A percentile compares a stretch with the other conserved stretches of the same genome.
Evolutionary conservation across 2,329 filamentous ascomycete genomes (phyloP).

Genomic region (Parastagonospora avenae): DNA sequence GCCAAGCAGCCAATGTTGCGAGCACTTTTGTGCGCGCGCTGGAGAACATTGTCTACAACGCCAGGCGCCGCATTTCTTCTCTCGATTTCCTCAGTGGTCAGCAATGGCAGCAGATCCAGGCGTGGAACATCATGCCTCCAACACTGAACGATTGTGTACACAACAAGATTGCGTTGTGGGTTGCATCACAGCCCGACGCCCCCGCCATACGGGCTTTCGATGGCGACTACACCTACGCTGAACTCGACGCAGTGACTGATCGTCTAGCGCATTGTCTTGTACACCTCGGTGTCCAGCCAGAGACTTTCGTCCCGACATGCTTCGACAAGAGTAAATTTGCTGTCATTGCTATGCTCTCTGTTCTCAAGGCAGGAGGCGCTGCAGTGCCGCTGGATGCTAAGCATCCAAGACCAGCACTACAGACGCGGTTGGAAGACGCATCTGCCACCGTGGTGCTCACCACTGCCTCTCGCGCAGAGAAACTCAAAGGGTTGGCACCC

Average conservation of each 20-base stretch:
- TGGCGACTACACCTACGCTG: constrained; percentile 38
- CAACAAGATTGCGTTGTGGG: constrained; percentile 31
- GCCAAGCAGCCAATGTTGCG: constrained; percentile 38
- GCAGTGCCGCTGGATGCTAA: constrained; percentile 45
- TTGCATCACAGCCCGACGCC: constrained; percentile 29
- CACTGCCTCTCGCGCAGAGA: constrained; percentile 42
- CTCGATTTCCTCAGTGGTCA: constrained; percentile 48
- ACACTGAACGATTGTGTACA: constrained; percentile 40
- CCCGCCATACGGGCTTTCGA: constrained; percentile 42
- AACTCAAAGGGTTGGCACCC: constrained; percentile 50
- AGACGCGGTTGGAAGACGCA: constrained; percentile 48
- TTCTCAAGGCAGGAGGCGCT: constrained; percentile 47
- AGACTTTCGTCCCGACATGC: constrained; percentile 43
- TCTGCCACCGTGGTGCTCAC: constrained; percentile 48
- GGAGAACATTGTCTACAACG: constrained; percentile 45
- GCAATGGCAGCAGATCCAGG: constrained; percentile 36
- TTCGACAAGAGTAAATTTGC: constrained; percentile 48
- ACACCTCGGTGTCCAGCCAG: constrained; percentile 36
- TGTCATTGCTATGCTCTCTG: constrained; percentile 45
- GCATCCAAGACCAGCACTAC: constrained; percentile 41
- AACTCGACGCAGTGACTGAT: constrained; percentile 32
- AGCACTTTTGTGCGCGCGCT: constrained; percentile 36
- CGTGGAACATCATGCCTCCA: constrained; percentile 40
- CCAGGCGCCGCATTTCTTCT: constrained; percentile 37
- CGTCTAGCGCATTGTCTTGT: constrained; percentile 37